Evolutionary conservation across 495 filamentous ascomycete genomes (phyloP), one percentile per base, ranked within the genome.

Genomic region (Acidiella bohemica): DNA sequence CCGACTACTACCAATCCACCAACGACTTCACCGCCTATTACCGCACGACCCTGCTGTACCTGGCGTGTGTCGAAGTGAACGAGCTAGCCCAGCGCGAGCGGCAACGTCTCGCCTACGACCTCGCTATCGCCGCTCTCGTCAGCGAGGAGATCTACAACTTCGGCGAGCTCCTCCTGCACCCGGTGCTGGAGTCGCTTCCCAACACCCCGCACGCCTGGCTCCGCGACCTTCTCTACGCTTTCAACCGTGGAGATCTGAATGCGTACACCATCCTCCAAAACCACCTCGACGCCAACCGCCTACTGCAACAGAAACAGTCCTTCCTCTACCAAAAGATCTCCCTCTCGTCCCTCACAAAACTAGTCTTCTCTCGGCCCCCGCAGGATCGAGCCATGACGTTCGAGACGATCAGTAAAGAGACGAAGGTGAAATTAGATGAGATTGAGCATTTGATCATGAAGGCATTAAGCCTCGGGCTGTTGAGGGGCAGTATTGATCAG

Each of bases 361-460:
- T 88, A 46, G 92, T 96, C 25, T 96, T 96, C 72, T 80, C 83
- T 23, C 78, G 92, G 20, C 86, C 92, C 11, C 90, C 90, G 12
- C 90, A 96, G 58, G 84, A 94, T 67, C 81, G 90, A 44, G 78
- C 85, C 41, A 82, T 99, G 76, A 78, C 79, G 14, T 99, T 99
- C 59, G 62, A 63, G 30, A 81, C 83, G 13, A 94, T 99, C 50
- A 72, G 78, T 6, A 67, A 78, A 43, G 90, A 96, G 67, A 99
- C 90, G 6, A 92, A 93, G 59, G 90, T 99, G 30, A 69, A 75
- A 53, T 72, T 76, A 11, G 73, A 84, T 50, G 85, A 95, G 64
- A 94, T 96, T 45, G 90, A 99, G 69, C 88, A 95, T 54, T 63
- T 99, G 37, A 78, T 99, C 53, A 99, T 99, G 90, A 94, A 93